Conservation (phyloP, 257 asterid genomes). For the Solanum habrochaites region DNA sequence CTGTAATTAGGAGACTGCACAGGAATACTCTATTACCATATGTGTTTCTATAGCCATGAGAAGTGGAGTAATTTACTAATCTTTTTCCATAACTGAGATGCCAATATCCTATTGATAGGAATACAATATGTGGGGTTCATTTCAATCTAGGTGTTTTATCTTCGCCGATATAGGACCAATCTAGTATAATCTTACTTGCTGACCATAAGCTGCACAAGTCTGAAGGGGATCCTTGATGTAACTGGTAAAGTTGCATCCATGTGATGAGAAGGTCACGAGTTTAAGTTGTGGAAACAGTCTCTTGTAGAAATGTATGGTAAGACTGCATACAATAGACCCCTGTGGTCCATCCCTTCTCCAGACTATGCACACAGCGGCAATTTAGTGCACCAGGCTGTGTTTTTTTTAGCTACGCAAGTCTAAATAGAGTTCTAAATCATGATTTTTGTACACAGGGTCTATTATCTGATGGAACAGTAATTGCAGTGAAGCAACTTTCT, state of each 20-base stretch:
- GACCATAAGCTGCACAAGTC: background rate
- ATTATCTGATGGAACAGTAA: conserved; percentile 69
- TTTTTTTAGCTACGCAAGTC: background rate
- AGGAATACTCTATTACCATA: background rate
- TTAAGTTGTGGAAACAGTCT: too few relatives aligned
- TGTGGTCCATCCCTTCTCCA: too few relatives aligned
- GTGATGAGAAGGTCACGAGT: too few relatives aligned
- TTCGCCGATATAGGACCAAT: background rate
- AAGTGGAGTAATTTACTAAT: background rate
- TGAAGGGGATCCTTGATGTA: background rate
- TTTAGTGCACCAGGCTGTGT: too few relatives aligned
- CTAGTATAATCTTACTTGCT: background rate
- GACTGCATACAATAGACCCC: too few relatives aligned
- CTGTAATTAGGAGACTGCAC: background rate
- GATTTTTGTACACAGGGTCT: conserved; percentile 33
- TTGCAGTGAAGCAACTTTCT: conserved; percentile 91
- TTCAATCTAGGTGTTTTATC: background rate
- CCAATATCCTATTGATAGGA: background rate
- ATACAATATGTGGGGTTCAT: background rate
- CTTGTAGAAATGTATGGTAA: too few relatives aligned
- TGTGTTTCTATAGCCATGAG: background rate
- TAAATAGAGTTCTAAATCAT: background rate
- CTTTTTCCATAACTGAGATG: background rate
- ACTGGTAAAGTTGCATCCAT: too few relatives aligned
- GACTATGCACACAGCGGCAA: too few relatives aligned